Evolutionary conservation across 2,329 filamentous ascomycete genomes (phyloP).

Genomic region (Cladophialophora yegresii): DNA sequence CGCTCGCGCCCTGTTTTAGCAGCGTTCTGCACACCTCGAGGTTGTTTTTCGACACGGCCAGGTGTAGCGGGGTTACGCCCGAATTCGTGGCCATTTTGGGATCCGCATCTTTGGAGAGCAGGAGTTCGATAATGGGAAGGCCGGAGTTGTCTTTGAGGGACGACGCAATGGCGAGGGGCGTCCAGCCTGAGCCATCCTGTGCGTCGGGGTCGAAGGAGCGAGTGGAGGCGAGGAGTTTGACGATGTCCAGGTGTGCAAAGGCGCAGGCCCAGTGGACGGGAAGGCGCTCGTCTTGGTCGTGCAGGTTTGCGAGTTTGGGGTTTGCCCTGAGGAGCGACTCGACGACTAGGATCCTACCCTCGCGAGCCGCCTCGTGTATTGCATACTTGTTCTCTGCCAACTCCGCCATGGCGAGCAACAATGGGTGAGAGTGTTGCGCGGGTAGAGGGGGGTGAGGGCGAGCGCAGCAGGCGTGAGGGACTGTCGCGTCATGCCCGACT

Average conservation of each 20-base stretch:
- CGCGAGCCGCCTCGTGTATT: constrained; percentile 82
- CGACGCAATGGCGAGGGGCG: constrained; percentile 54
- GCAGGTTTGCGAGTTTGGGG: constrained; percentile 70
- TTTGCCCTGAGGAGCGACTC: constrained; percentile 52
- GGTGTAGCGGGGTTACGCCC: constrained; percentile 80
- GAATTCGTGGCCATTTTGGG: constrained; percentile 47
- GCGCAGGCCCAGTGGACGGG: constrained; percentile 94
- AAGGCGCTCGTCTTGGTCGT: constrained; percentile 83
- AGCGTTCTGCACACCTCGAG: constrained; percentile 77
- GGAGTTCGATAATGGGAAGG: constrained; percentile 48
- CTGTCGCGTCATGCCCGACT: not conserved
- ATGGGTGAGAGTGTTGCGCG: not conserved
- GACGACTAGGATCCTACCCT: constrained; percentile 61
- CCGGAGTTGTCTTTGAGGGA: constrained; percentile 51
- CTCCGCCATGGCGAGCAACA: constrained; percentile 7
- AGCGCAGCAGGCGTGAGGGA: not conserved
- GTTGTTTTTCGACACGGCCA: constrained; percentile 86
- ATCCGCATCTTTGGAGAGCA: constrained; percentile 52
- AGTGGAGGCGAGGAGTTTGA: constrained; percentile 59
- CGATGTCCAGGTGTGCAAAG: constrained; percentile 75
- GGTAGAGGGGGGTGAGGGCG: not conserved
- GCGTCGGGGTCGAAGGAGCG: constrained; percentile 36
- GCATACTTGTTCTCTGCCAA: constrained; percentile 64
- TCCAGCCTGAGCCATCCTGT: constrained; percentile 52
- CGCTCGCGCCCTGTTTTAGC: constrained; percentile 73